Percentiles rank a stretch among this genome's conserved stretches.
phyloP scores from a whole-genome alignment of 768 basidiomycete genomes.

The Rhizopogon roseolus region DNA sequence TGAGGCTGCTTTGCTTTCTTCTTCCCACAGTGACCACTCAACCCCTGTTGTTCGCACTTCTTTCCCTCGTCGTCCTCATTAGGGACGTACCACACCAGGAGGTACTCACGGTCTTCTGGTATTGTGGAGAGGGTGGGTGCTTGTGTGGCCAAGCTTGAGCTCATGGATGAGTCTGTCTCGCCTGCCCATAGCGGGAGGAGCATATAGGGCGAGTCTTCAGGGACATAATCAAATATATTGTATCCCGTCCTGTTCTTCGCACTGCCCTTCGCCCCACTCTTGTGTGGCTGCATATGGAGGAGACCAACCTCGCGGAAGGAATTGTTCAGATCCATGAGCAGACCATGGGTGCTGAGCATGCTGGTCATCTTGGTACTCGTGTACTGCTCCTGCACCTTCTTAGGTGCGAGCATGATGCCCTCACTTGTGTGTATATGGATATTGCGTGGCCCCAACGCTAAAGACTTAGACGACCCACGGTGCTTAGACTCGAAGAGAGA shows the following conservation, averaged over 20 bases:
- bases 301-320: slow-evolving; percentile 81
- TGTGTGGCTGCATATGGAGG: slow-evolving; percentile 49
- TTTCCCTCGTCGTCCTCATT: slow-evolving; percentile 30
- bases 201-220: slow-evolving; percentile 73
- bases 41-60: slow-evolving; percentile 10
- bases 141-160: not conserved
- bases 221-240: slow-evolving; percentile 57
- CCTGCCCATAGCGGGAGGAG: slow-evolving; percentile 81
- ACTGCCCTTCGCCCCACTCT: slow-evolving; percentile 16
- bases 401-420: slow-evolving; percentile 63
- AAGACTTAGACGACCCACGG: slow-evolving; percentile 5
- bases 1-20: slow-evolving; percentile 21
- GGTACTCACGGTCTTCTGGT: slow-evolving; percentile 55
- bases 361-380: slow-evolving; percentile 72
- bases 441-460: slow-evolving; percentile 9
- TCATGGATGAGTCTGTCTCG: slow-evolving; percentile 51
- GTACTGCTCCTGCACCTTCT: slow-evolving; percentile 73
- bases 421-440: slow-evolving; percentile 23
- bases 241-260: slow-evolving; percentile 15
- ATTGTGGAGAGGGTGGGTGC: slow-evolving; percentile 33
- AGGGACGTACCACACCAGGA: slow-evolving; percentile 78
- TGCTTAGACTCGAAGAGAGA: slow-evolving; percentile 14
- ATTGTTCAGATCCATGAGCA: slow-evolving; percentile 62
- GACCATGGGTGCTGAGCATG: slow-evolving; percentile 61
- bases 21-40: slow-evolving; percentile 28